Evolutionary conservation across 768 basidiomycete genomes (phyloP), one percentile per base, ranked within the genome.

Genomic region (Boletus huronensis): DNA sequence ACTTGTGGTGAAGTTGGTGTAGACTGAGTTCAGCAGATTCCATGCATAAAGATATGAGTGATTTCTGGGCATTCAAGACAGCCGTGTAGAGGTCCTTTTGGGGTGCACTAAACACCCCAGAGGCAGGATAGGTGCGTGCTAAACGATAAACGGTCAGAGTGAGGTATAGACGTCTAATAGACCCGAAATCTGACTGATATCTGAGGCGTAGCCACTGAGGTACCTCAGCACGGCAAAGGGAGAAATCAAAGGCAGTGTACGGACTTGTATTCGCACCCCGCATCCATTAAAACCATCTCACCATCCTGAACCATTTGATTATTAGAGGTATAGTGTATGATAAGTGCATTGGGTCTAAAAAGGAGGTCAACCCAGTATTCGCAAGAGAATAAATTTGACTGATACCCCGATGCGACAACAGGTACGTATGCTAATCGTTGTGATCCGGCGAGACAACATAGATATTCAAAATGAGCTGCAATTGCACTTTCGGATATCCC

Each of bases 351-450:
- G 2, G 88, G 79, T 28, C 93, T 95, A 32, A 46, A 59, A 35
- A 21, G 38, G 9, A 25, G 13, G 38, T 63, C 23, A 47, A 39
- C 11, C 17, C 25, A 31, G 46, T 39, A 19, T 32, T 52, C 40
- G 2, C 31, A 50, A 40, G 48, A 43, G 11, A 47, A 14, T 5
- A 36, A 31, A 58, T 35, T 38, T 34, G 17, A 25, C 59, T 54
- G 8, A 62, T 70, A 90, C 90, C 97, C 97, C 1, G 93, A 94
- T 6, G 93, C 96, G 32, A 98, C 91, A 6, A 99, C 97, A 13
- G 97, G 97, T 1, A 99, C 95, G 67, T 99, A 99, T n/a, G 97
- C 95, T 45, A 85, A 82, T 38, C 95, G 81, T 64, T 93, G 87
- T 13, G 91, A 80, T 21, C 97, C 97, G 16, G 75, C 75, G 40